Base-by-base conservation (phyloP, 148 eudicot genomes). In the Nyssa sinensis region DNA sequence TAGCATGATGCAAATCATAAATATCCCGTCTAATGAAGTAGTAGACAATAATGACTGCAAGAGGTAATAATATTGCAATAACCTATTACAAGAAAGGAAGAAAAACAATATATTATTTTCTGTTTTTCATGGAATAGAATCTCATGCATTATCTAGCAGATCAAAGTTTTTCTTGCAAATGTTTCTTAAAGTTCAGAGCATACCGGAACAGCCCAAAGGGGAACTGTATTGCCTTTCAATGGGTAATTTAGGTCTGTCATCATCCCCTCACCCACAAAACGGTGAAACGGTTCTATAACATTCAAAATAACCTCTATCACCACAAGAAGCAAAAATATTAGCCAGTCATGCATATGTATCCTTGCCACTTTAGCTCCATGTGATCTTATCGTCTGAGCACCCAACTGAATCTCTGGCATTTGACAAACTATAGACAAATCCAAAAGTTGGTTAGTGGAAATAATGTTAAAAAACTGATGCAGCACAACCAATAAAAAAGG, bases 191-290 rank as follows among this genome's bases (percentile, higher is more conserved):
- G 57, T 21, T 66, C n/a, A 17, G 7, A 66, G 81, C 85, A 51
- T 82, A 94, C 98, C 59, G 93, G 96, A 67, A 94, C 97, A 44
- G 92, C 87, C 98, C 97, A 92, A 63, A 90, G 78, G 53, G 97
- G 97, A 34, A 94, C 84, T 9, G 97, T 94, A 72, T 94, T 94
- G 72, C 80, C 88, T 75, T 90, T 85, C 60, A 92, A 68, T 13
- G 97, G 98, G 84, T 86, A 94, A 81, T 67, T 90, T 62, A 94
- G 92, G 78, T 90, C 97, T 16, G 87, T 85, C 91, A 94, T 83
- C 98, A 92, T 94, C 34, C 79, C 92, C 80, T 77, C 74, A 35
- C 97, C 96, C 29, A 94, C 97, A 73, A 86, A 94, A 14, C 98
- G 91, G 64, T 90, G 87, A 78, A 92, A 94, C 32, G 98, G 98